Base-by-base conservation (phyloP, 2,329 filamentous ascomycete genomes). In the Dothiorella sarmentorum region DNA sequence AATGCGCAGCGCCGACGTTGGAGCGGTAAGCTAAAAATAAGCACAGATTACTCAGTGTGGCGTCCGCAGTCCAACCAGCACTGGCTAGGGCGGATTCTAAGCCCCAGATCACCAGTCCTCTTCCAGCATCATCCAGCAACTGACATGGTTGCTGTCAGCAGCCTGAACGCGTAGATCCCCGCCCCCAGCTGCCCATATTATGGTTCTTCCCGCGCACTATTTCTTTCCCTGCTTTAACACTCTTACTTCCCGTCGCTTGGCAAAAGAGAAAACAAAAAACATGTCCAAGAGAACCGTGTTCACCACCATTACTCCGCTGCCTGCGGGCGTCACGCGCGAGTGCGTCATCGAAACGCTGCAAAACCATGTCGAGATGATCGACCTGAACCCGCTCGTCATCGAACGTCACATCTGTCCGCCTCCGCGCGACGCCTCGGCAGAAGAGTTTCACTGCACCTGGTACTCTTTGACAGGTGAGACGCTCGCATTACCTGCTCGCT, bases 331-430 rank as follows among this genome's bases (percentile, higher is more conserved):
- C 63, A 79, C 84, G 47, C 84, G 90, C 57, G 80, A 87, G 64
- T 81, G 83, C n/a, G 89, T 90, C 40, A 71, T 95, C 63, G 80
- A 84, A 56, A 89, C 90, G 64, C 84, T 96, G 29, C 89, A 91
- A 71, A 82, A 88, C 71, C 90, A 95, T 74, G 72, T 81, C 51
- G 86, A 86, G 65, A 95, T 96, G 87, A 95, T 96, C 67, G 87
- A 93, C 69, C 78, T 96, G 59, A 96, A 95, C 72, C 91, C 91
- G 1, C 80, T 95, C 47, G 87, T 96, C 58, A 84, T 88, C 62
- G 85, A 88, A 61, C 83, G 89, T 59, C 82, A 86, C 64, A 80
- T 79, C 29, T 90, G 90, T 72, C 80, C 82, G 45, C 80, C 89
- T 2, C 90, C 90, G 0, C 68, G 80, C 22, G 82, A 86, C 68